Conservation (phyloP, 208 protist genomes). For the Wallacemonas sp. region DNA sequence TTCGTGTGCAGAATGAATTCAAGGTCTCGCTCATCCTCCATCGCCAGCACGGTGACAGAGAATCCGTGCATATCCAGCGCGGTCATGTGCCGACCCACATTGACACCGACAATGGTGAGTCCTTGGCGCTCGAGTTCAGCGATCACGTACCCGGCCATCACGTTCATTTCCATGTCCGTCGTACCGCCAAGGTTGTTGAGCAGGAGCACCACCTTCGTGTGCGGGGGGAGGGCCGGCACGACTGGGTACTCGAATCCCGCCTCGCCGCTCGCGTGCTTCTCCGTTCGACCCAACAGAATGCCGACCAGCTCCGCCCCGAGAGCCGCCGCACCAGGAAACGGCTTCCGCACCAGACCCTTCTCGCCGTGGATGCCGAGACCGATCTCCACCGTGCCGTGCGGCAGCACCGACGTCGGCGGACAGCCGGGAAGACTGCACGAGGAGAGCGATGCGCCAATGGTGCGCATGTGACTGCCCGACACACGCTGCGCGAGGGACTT, state of each 20-base stretch:
- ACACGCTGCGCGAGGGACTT: slow-evolving; percentile 35
- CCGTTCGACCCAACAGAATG: slow-evolving; percentile 23
- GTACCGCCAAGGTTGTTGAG: slow-evolving; percentile 90
- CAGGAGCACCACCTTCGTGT: slow-evolving; percentile 47
- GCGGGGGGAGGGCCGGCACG: slow-evolving; percentile 8
- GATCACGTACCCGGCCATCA: slow-evolving; percentile 35
- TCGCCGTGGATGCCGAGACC: slow-evolving; percentile 93
- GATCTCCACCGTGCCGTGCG: slow-evolving; percentile 57
- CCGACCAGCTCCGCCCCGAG: slow-evolving; percentile 33
- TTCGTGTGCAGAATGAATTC: slow-evolving; percentile 41
- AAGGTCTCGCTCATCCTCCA: slow-evolving; percentile 34
- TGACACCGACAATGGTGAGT: slow-evolving; percentile 45
- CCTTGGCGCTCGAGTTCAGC: slow-evolving; percentile 15
- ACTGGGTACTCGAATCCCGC: not conserved
- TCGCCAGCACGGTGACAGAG: slow-evolving; percentile 62
- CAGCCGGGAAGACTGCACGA: slow-evolving; percentile 67
- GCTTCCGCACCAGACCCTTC: slow-evolving; percentile 42
- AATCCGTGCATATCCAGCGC: slow-evolving; percentile 89
- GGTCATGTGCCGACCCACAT: slow-evolving; percentile 81
- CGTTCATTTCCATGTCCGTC: slow-evolving; percentile 75
- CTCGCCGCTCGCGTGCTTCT: not conserved
- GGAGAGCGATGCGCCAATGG: slow-evolving; percentile 73
- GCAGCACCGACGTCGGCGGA: slow-evolving; percentile 40
- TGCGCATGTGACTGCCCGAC: slow-evolving; percentile 44
- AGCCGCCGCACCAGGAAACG: slow-evolving; percentile 20